Evolutionary conservation across 1,284 basidiomycete species (phyloP).

Genomic region (Baeospora myosura): DNA sequence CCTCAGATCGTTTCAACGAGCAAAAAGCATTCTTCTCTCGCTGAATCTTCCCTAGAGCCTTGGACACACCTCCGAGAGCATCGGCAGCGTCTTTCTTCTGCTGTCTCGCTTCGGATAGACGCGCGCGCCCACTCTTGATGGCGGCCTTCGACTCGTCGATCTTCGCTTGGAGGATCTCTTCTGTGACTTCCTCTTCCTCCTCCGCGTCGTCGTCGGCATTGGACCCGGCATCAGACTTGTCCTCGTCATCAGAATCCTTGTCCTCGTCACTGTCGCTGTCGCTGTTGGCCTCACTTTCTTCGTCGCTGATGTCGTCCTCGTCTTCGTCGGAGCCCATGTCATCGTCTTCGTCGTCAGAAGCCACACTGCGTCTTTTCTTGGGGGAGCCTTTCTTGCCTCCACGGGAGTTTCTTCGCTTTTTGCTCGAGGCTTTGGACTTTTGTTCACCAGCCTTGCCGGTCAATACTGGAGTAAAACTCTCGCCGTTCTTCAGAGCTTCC

Average conservation of each 20-base stretch:
- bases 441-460: conserved; percentile 25
- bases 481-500: conserved; percentile 37
- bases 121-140: conserved; percentile 33
- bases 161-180: conserved; percentile 37
- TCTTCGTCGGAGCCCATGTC: conserved; percentile 16
- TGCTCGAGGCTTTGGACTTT: conserved; percentile 20
- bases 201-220: conserved; percentile 17
- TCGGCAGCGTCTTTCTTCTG: conserved; percentile 42
- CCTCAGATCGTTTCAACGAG: conserved; percentile 50
- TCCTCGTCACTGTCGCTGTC: conserved; percentile 22
- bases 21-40: conserved; percentile 57
- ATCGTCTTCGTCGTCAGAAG: conserved; percentile 18
- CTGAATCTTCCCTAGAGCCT: conserved; percentile 38
- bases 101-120: conserved; percentile 30
- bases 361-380: conserved; percentile 33
- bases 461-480: conserved; percentile 34
- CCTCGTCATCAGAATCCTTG: conserved; percentile 17
- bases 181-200: conserved; percentile 32
- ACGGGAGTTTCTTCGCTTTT: conserved; percentile 43
- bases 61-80: conserved; percentile 37
- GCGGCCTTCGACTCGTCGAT: conserved; percentile 34
- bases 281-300: conserved; percentile 19
- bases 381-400: conserved; percentile 32
- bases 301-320: conserved; percentile 21
- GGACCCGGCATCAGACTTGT: conserved; percentile 17